Evolutionary conservation across 2,329 filamentous ascomycete species (phyloP).

Genomic region (Cercospora brassicicola): DNA sequence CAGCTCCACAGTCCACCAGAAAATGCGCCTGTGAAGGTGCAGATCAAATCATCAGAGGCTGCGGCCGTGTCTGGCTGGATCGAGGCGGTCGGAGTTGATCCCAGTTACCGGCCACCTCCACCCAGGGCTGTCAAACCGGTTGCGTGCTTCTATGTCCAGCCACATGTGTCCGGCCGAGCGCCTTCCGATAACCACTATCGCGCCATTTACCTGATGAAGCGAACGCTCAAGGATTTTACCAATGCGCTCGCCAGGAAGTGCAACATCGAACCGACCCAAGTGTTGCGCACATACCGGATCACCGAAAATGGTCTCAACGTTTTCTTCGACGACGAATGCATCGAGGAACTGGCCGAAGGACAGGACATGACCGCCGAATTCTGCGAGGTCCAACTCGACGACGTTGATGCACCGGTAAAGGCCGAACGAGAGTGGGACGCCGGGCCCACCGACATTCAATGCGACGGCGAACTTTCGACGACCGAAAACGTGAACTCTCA

Average conservation of each 20-base stretch:
- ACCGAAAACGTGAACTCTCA: constrained; percentile 47
- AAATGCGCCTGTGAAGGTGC: constrained; percentile 56
- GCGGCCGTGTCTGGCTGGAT: constrained; percentile 78
- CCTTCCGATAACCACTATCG: constrained; percentile 67
- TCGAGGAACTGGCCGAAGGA: constrained; percentile 79
- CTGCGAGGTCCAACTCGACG: constrained; percentile 59
- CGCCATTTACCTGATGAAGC: constrained; percentile 79
- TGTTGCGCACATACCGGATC: constrained; percentile 70
- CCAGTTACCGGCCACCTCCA: constrained; percentile 74
- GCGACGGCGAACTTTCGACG: constrained; percentile 50
- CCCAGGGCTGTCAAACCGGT: constrained; percentile 72
- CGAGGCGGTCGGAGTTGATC: constrained; percentile 87
- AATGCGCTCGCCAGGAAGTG: constrained; percentile 74
- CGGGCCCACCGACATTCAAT: constrained; percentile 49
- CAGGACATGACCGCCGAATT: constrained; percentile 80
- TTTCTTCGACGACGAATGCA: constrained; percentile 85
- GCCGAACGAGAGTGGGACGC: constrained; percentile 53
- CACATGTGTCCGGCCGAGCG: constrained; percentile 52
- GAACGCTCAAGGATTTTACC: constrained; percentile 73
- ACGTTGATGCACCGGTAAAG: constrained; percentile 45
- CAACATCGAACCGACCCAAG: constrained; percentile 69
- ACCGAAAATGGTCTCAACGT: constrained; percentile 75
- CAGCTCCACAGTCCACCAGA: constrained; percentile 50
- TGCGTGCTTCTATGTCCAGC: constrained; percentile 83
- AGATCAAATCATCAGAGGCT: constrained; percentile 57